phyloP scores from a whole-genome alignment of 2,329 filamentous ascomycete species.

The Aureobasidium sp. region DNA sequence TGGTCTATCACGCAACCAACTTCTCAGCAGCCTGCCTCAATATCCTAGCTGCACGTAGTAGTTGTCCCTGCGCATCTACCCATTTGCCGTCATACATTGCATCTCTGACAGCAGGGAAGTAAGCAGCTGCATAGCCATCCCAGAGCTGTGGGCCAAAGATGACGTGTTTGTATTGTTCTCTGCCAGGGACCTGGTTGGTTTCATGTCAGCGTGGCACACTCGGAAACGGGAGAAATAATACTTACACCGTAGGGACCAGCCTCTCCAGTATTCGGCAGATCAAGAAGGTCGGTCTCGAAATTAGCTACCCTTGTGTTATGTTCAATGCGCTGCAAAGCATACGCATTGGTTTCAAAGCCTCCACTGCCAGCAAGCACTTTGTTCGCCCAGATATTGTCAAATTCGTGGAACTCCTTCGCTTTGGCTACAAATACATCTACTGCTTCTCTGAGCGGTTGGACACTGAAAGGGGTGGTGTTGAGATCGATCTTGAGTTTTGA shows the following conservation, averaged over 20 bases:
- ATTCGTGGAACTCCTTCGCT: conserved; percentile 60
- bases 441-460: conserved; percentile 55
- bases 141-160: conserved; percentile 77
- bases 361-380: conserved; percentile 56
- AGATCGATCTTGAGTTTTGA: conserved; percentile 18
- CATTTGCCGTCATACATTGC: conserved; percentile 65
- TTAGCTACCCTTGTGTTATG: conserved; percentile 72
- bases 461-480: conserved; percentile 34
- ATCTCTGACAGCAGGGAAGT: conserved; percentile 81
- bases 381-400: conserved; percentile 70
- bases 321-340: conserved; percentile 58
- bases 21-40: conserved; percentile 33
- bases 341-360: conserved; percentile 64
- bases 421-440: conserved; percentile 51
- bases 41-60: conserved; percentile 63
- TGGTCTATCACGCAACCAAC: neutral
- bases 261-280: conserved; percentile 52
- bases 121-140: conserved; percentile 58
- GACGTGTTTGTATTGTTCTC: conserved; percentile 90
- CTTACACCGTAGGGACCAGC: conserved; percentile 53
- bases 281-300: conserved; percentile 78
- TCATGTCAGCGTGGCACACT: neutral
- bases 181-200: conserved; percentile 60
- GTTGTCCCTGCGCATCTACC: conserved; percentile 56
- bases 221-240: conserved; percentile 19